These are phyloP conservation scores for Mentha longifolia DNA, from an alignment of 257 asterid species.

Conservation along the genomic window DNA sequence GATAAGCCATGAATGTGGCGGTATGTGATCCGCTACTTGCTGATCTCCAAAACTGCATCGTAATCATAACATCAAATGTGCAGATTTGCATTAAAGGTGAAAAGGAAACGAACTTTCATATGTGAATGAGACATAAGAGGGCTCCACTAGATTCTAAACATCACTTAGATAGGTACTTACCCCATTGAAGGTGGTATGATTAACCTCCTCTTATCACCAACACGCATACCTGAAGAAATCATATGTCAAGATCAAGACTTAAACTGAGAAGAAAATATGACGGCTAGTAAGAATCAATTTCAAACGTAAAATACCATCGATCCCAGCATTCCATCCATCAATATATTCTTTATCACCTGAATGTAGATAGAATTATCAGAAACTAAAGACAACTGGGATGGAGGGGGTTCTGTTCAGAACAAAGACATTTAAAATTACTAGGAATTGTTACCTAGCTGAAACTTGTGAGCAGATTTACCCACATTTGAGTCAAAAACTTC, in stretches of 20 bases:
- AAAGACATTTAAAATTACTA: background rate
- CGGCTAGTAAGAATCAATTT: constrained; percentile 16
- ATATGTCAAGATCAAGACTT: constrained; percentile 17
- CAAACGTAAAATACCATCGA: constrained; percentile 58
- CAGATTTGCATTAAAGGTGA: background rate
- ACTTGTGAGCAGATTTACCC: constrained; percentile 53
- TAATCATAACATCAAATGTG: background rate
- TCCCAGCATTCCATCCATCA: constrained; percentile 80
- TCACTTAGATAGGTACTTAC: constrained; percentile 43
- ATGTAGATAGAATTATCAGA: constrained; percentile 25
- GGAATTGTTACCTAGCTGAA: constrained; percentile 63
- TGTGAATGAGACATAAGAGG: constrained; percentile 3
- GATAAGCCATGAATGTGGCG: constrained; percentile 90
- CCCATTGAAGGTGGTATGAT: constrained; percentile 83
- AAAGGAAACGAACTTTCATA: too few relatives aligned
- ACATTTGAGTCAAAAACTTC: constrained; percentile 58
- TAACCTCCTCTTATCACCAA: constrained; percentile 88
- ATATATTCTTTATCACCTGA: constrained; percentile 60
- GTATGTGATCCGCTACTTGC: constrained; percentile 56
- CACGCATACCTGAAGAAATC: constrained; percentile 71
- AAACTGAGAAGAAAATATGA: background rate
- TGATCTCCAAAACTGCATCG: constrained; percentile 63
- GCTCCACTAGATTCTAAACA: background rate
- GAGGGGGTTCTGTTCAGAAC: background rate
- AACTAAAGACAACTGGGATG: background rate